phyloP scores from a whole-genome alignment of 495 filamentous ascomycete species.

The Aspergillus leporis region DNA sequence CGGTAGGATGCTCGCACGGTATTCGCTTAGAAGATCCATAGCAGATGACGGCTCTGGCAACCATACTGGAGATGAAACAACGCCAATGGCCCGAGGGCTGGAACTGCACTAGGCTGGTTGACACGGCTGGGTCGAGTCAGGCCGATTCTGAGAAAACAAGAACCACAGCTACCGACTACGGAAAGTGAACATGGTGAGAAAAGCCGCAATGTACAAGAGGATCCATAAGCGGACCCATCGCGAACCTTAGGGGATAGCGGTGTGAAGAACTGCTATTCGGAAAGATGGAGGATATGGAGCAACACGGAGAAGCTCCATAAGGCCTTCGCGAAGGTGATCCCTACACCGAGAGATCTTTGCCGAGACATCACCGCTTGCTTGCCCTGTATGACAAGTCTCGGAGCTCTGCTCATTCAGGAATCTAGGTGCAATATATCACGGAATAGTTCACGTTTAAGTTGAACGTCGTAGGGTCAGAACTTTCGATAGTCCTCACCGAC shows the following conservation, averaged over 20 bases:
- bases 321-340: neutral
- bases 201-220: neutral
- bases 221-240: neutral
- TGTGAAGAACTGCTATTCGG: neutral
- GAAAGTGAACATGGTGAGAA: neutral
- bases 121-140: neutral
- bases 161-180: neutral
- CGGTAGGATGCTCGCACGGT: neutral
- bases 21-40: neutral
- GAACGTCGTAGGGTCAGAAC: neutral
- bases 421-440: slow-evolving; percentile 4
- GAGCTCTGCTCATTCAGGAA: neutral
- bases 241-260: neutral
- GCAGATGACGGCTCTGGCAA: neutral
- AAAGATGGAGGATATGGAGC: slow-evolving; percentile 1
- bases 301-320: neutral
- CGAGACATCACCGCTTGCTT: slow-evolving; percentile 6
- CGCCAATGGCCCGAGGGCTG: neutral
- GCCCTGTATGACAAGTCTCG: slow-evolving; percentile 12
- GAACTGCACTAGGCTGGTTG: neutral
- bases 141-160: neutral
- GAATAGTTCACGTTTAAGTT: slow-evolving; percentile 9
- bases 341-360: slow-evolving; percentile 7
- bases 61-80: neutral
- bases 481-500: slow-evolving; percentile 5